These are phyloP conservation scores for button mushroom (Agaricus bisporus) DNA, from an alignment of 768 basidiomycete genomes.

Conservation along the genomic window DNA sequence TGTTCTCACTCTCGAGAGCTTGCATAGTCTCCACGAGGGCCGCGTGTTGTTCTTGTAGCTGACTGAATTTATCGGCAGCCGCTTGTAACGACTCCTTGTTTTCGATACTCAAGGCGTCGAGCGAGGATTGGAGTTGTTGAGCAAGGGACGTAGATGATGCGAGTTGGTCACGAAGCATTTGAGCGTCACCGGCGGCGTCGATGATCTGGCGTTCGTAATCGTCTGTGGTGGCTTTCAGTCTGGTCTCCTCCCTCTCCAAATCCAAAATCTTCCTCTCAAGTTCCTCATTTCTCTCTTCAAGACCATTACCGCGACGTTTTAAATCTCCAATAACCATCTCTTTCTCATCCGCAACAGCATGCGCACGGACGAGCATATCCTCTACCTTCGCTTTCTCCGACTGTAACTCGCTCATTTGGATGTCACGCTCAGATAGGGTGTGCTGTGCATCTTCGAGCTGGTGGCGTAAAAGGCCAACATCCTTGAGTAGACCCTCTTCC, in stretches of 20 bases:
- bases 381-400: neutral
- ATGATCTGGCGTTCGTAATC: slow-evolving; percentile 2
- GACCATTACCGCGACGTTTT: neutral
- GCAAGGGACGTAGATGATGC: neutral
- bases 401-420: neutral
- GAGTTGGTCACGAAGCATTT: neutral
- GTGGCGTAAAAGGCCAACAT: neutral
- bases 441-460: neutral
- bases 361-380: neutral
- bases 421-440: neutral
- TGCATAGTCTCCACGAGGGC: neutral
- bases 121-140: slow-evolving; percentile 2
- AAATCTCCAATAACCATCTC: slow-evolving; percentile 2
- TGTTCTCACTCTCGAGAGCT: neutral
- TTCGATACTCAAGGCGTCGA: neutral
- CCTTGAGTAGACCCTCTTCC: neutral
- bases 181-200: neutral
- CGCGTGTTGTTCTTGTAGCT: neutral
- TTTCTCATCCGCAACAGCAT: neutral
- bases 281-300: neutral
- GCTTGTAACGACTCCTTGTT: neutral
- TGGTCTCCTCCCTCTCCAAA: neutral
- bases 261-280: neutral
- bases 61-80: neutral
- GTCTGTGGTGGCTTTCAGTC: neutral